phyloP scores from a whole-genome alignment of 176 grass and related monocot genomes.

The Panicum miliaceum region DNA sequence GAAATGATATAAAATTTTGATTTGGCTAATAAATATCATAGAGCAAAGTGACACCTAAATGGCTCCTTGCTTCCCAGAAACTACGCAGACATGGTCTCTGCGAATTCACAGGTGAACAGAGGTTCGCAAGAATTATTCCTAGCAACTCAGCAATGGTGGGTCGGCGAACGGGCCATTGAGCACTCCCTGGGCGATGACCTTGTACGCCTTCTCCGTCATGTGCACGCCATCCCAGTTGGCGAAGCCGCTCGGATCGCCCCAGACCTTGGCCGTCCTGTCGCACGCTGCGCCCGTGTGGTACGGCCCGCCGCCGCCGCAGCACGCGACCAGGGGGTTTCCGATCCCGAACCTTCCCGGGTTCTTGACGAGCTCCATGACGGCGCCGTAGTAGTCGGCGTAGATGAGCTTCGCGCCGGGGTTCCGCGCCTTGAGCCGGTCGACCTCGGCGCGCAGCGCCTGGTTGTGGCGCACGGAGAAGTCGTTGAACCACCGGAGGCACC shows the following conservation, averaged over 20 bases:
- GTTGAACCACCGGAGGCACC: conserved; percentile 55
- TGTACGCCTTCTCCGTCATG: conserved; percentile 59
- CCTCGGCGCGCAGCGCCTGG: background rate
- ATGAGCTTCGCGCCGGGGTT: conserved; percentile 45
- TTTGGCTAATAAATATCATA: too few relatives aligned
- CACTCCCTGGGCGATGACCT: conserved; percentile 44
- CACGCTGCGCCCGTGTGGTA: conserved; percentile 5
- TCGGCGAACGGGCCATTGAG: conserved; percentile 42
- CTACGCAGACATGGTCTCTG: too few relatives aligned
- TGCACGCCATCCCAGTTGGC: conserved; percentile 65
- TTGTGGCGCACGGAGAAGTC: conserved; percentile 53
- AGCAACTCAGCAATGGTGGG: conserved; percentile 39
- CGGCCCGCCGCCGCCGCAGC: conserved; percentile 33
- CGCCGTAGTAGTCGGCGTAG: conserved; percentile 60
- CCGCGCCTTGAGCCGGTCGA: conserved; percentile 1
- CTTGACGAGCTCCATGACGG: conserved; percentile 46
- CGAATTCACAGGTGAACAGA: too few relatives aligned
- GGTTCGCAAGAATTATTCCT: background rate
- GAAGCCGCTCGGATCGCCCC: conserved; percentile 25
- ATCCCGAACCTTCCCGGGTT: conserved; percentile 26
- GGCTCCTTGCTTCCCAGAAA: too few relatives aligned
- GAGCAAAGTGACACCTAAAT: too few relatives aligned
- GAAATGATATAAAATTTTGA: too few relatives aligned
- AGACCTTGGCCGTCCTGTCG: conserved; percentile 9
- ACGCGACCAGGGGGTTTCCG: conserved; percentile 30